phyloP scores from a whole-genome alignment of 2,329 filamentous ascomycete species.

The Penicillium sp. region DNA sequence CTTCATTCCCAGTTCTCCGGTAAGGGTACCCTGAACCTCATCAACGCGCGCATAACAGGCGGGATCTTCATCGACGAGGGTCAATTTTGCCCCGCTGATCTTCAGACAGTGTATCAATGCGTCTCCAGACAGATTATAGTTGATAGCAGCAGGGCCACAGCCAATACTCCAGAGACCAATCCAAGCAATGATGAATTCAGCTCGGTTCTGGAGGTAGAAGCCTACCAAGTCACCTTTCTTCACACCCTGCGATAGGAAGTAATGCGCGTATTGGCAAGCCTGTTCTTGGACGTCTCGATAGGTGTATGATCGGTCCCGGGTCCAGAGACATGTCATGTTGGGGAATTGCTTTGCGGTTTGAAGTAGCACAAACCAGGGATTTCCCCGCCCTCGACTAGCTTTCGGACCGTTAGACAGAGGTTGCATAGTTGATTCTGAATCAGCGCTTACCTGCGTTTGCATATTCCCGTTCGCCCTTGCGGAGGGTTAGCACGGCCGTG shows the following conservation, averaged over 20 bases:
- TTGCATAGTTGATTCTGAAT: not conserved
- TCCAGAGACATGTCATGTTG: slow-evolving; percentile 68
- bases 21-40: slow-evolving; percentile 52
- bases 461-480: slow-evolving; percentile 50
- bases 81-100: slow-evolving; percentile 59
- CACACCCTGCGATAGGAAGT: slow-evolving; percentile 64
- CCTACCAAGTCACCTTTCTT: slow-evolving; percentile 64
- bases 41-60: slow-evolving; percentile 63
- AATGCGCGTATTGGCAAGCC: slow-evolving; percentile 65
- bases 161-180: slow-evolving; percentile 68
- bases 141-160: slow-evolving; percentile 71
- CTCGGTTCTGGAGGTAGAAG: slow-evolving; percentile 69
- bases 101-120: slow-evolving; percentile 68
- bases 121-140: slow-evolving; percentile 68
- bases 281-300: slow-evolving; percentile 61
- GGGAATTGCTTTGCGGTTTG: slow-evolving; percentile 57
- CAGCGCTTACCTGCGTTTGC: slow-evolving; percentile 52
- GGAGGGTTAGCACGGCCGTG: slow-evolving; percentile 48
- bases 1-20: slow-evolving; percentile 62
- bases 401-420: not conserved
- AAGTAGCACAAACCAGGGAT: slow-evolving; percentile 70
- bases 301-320: slow-evolving; percentile 63
- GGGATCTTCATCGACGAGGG: slow-evolving; percentile 63
- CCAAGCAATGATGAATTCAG: slow-evolving; percentile 70
- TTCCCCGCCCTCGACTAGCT: slow-evolving; percentile 59